Evolutionary conservation across 2,329 filamentous ascomycete genomes (phyloP), one percentile per base, ranked within the genome.

Genomic region (Shiraia sp.): DNA sequence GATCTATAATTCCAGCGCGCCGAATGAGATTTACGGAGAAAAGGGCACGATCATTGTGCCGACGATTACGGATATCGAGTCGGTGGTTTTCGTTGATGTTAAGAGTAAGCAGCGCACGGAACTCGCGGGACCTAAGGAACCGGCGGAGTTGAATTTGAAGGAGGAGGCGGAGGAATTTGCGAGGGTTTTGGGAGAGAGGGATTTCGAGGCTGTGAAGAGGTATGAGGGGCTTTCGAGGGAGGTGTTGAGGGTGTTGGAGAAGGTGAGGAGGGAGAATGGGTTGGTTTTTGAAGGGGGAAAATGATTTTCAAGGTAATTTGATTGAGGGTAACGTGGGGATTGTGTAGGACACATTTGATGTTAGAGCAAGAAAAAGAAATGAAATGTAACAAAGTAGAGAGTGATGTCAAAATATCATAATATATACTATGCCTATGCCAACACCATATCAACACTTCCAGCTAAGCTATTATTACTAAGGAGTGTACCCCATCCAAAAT

Each of bases 161-260:
- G 74, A 75, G 48, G 75, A 78, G 59, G 74, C 74, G 24, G 59
- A 54, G 22, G 73, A 75, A 51, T 73, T 72, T 59, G 75, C 72
- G 36, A 57, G 71, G 38, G 72, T 75, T 22, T 65, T 78, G 25
- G 51, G 65, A 10, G 55, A 68, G 40, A 55, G 54, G 45, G 75
- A 78, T 53, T 49, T 35, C 22, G 55, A 59, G 40, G 71, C 66
- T 10, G 55, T 68, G 30, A 58, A 45, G 33, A 64, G 62, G 56
- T 60, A 74, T 55, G 72, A 75, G 58, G 45, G 53, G 45, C 61
- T 75, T 37, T 74, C 70, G 36, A 59, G 59, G 53, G 69, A 64
- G 36, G 71, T 76, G 0, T 42, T 76, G 32, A 61, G 54, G 40
- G 66, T 77, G 9, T 70, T 73, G 40, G 65, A 72, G 43, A 70